Base-by-base conservation (phyloP, 441 rosid species). In the Erodium trifolium region DNA sequence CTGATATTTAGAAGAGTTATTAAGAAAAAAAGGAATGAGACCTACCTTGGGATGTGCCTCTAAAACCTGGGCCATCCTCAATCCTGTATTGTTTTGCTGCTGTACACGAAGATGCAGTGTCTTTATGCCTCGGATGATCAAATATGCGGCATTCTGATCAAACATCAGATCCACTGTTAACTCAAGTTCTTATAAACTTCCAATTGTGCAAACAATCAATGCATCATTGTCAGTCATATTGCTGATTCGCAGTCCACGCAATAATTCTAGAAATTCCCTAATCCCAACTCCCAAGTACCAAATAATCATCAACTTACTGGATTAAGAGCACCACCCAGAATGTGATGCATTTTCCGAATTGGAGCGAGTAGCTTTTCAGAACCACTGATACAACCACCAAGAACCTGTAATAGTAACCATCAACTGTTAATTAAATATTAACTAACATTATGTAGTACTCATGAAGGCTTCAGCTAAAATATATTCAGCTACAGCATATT, bases 21-120 rank as follows among this genome's bases (percentile, higher is more conserved):
- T 10, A 13, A 51, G 59, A n/a, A n/a, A 51, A 51, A 51, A 53
- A 3, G 8, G 3, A n/a, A 4, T 2, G 3, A 51, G 13, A 51
- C 18, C 7, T 53, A n/a, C 60, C 60, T 53, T 53, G 60, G 60
- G 60, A n/a, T 53, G 60, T 75, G 89, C 99, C 97, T 94, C 97
- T 90, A 94, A 94, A 90, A 94, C 67, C 79, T 88, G 72, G 91
- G 97, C 97, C 96, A 94, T 90, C 96, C 89, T 84, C 71, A 83
- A 70, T 62, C 91, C 97, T 19, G 99, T 91, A 17, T 86, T 82
- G 76, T 94, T 94, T 75, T 94, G 99, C 84, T 88, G 95, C 90
- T 78, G 84, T 85, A 94, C 92, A 85, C 97, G 97, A 84, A 94
- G 99, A 85, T 94, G 91, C 87, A 94, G 76, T 53, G 97, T 93